These are phyloP conservation scores for Solanum pennellii DNA, from an alignment of 257 asterid genomes.

Conservation along the genomic window DNA sequence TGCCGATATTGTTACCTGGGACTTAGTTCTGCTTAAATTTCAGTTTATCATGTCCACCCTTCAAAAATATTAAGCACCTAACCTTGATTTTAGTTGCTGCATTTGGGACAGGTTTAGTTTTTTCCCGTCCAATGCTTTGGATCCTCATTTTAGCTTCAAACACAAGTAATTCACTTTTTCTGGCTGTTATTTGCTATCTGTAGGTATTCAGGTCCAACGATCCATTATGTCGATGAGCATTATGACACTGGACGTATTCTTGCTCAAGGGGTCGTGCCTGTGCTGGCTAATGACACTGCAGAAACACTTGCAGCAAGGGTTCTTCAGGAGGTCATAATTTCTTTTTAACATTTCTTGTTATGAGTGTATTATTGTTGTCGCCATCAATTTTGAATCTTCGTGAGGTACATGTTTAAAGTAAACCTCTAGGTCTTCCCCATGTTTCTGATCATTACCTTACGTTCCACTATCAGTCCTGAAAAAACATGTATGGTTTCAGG, in stretches of 20 bases:
- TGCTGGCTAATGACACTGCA: constrained; percentile 61
- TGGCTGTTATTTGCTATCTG: not conserved
- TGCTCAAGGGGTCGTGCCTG: constrained; percentile 77
- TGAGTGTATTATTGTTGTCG: not conserved
- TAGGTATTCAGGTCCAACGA: constrained; percentile 78
- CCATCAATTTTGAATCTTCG: not conserved
- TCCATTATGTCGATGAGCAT: constrained; percentile 70
- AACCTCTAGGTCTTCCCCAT: not conserved
- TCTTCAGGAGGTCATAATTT: constrained; percentile 48
- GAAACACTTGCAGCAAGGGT: constrained; percentile 77
- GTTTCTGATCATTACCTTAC: not conserved
- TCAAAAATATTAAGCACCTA: not conserved
- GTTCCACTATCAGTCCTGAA: not conserved
- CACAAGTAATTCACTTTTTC: not conserved
- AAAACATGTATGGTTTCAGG: not conserved
- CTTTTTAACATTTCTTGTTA: not conserved
- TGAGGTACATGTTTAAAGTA: not conserved
- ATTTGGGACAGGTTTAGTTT: not conserved
- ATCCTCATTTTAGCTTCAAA: not conserved
- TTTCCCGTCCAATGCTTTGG: not conserved
- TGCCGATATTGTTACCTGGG: not conserved
- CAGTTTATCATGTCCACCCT: not conserved
- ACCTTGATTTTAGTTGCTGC: not conserved
- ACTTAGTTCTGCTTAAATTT: not conserved
- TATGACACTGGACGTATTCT: constrained; percentile 81